Conservation (phyloP, 192 early-diverging fungal genomes). For the Mortierella alpina region DNA sequence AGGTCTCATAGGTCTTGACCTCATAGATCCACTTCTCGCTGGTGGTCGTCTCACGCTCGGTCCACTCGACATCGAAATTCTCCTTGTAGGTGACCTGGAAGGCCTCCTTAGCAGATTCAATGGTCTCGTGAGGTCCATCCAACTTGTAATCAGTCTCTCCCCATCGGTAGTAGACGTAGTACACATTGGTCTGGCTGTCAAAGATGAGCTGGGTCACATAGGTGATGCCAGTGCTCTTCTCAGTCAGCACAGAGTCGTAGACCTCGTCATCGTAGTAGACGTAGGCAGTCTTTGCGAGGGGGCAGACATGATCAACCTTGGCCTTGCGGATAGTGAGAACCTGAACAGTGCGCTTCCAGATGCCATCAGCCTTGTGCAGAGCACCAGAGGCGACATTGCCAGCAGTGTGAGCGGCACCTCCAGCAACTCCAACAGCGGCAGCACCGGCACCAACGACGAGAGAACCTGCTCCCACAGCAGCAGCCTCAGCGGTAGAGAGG, state of each 20-base stretch:
- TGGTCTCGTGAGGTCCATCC: too few species aligned
- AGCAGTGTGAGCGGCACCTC: too few species aligned
- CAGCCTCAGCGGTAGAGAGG: constrained; percentile 2
- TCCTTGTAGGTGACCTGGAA: too few species aligned
- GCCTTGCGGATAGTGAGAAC: constrained; percentile 27
- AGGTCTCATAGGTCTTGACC: constrained; percentile 14
- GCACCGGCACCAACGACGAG: constrained; percentile 7
- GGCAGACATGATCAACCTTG: constrained; percentile 4
- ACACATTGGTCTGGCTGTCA: too few species aligned
- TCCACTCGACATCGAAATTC: too few species aligned
- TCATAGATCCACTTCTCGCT: too few species aligned
- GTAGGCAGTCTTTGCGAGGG: constrained; percentile 18
- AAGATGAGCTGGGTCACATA: constrained; percentile 25
- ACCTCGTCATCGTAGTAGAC: constrained; percentile 38
- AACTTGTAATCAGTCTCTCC: constrained; percentile 27
- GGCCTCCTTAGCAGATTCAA: constrained; percentile 25
- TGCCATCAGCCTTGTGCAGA: constrained; percentile 8
- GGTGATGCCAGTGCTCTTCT: constrained; percentile 20
- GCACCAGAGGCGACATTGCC: constrained; percentile 9
- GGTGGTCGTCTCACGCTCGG: too few species aligned
- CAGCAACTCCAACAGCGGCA: constrained; percentile 6
- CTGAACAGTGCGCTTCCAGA: constrained; percentile 37
- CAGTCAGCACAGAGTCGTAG: constrained; percentile 16
- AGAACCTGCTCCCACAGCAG: constrained; percentile 7
- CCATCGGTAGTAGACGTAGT: too few species aligned